Conservation (phyloP, 2,329 filamentous ascomycete species). For the Endothia cerciana region DNA sequence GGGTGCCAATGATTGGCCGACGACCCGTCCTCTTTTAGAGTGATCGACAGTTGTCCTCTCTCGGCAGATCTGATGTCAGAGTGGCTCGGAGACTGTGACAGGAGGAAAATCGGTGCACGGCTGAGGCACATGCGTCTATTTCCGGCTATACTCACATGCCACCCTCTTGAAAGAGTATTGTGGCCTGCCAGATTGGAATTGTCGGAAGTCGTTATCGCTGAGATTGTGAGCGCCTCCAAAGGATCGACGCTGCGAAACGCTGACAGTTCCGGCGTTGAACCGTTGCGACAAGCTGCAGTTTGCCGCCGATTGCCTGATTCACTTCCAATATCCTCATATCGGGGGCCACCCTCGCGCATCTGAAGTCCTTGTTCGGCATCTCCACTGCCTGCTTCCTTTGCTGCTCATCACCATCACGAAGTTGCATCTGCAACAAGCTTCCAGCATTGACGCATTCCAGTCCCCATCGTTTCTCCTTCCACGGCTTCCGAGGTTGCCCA, state of each 20-base stretch:
- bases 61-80: neutral
- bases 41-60: conserved; percentile 1
- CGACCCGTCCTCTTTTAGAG: neutral
- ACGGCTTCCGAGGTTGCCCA: conserved; percentile 47
- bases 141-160: neutral
- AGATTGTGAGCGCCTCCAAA: neutral
- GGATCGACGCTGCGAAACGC: neutral
- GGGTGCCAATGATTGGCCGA: neutral
- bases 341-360: neutral
- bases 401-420: neutral
- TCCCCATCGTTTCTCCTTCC: conserved; percentile 59
- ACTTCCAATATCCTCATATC: too few relatives aligned
- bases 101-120: neutral
- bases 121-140: conserved; percentile 2
- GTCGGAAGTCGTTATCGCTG: neutral
- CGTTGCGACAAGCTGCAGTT: neutral
- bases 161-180: neutral
- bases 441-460: conserved; percentile 64
- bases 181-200: neutral
- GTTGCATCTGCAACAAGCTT: conserved; percentile 39
- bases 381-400: neutral
- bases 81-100: neutral
- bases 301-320: neutral
- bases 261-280: neutral
- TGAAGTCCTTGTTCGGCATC: neutral